These are phyloP conservation scores for Fusarium sp. DNA, from an alignment of 2,329 filamentous ascomycete species.

Conservation along the genomic window DNA sequence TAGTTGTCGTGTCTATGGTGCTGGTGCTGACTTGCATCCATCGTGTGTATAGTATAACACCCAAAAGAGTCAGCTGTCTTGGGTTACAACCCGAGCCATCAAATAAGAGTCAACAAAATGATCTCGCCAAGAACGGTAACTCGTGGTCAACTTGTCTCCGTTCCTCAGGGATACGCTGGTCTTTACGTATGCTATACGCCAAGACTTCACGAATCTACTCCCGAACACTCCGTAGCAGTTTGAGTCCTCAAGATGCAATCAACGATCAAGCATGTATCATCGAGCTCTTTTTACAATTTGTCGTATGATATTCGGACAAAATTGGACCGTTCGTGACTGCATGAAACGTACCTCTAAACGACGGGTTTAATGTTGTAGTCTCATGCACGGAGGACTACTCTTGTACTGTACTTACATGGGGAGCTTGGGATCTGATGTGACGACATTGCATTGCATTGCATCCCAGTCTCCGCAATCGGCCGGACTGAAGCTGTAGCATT, in stretches of 20 bases:
- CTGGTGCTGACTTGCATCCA: conserved; percentile 6
- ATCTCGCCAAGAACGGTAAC: neutral
- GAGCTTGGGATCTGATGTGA: neutral
- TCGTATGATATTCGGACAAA: conserved; percentile 15
- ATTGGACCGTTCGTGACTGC: neutral
- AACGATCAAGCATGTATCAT: neutral
- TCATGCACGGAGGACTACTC: neutral
- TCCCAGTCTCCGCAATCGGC: neutral
- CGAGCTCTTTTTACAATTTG: neutral
- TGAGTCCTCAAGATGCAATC: neutral
- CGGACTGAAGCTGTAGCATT: neutral
- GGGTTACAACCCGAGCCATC: neutral
- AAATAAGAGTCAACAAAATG: neutral
- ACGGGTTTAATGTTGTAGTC: conserved; percentile 3
- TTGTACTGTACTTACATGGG: neutral
- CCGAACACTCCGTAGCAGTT: neutral
- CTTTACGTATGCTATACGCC: neutral
- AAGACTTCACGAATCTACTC: neutral
- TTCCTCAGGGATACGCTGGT: neutral
- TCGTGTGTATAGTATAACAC: neutral
- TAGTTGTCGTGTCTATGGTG: neutral
- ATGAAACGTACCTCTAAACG: conserved; percentile 1
- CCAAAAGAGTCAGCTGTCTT: neutral
- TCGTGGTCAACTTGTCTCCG: neutral
- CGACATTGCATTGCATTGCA: neutral